Conservation (phyloP, 2,329 filamentous ascomycete genomes). For the Pseudogymnoascus sp. region DNA sequence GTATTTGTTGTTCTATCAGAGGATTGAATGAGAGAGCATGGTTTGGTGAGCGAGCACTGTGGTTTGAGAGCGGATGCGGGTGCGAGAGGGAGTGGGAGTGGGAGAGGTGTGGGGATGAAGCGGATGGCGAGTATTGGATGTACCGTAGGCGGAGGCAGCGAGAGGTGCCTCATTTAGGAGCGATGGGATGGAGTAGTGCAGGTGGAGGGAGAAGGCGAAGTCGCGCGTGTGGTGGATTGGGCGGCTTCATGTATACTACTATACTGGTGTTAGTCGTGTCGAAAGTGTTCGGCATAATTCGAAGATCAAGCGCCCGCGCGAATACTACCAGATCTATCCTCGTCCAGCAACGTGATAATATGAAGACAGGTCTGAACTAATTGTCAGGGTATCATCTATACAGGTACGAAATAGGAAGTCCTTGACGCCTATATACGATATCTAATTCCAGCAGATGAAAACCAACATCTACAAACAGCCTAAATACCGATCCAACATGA, state of each 20-base stretch:
- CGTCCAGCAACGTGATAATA: not conserved
- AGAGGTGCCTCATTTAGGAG: not conserved
- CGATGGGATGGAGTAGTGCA: not conserved
- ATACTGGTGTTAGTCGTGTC: conserved; percentile 3
- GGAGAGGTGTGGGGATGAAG: not conserved
- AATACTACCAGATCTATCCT: not conserved
- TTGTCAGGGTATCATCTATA: not conserved
- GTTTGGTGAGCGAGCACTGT: not conserved
- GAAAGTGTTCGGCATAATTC: conserved; percentile 2
- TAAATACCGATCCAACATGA: not conserved
- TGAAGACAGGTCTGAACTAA: not conserved
- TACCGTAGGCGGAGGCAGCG: not conserved
- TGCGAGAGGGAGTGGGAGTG: not conserved
- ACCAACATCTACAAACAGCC: not conserved
- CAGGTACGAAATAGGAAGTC: not conserved
- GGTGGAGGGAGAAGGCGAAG: not conserved
- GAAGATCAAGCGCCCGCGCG: not conserved
- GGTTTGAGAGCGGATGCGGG: not conserved
- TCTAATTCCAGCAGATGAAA: not conserved
- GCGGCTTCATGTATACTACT: conserved; percentile 2
- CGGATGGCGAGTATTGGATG: not conserved
- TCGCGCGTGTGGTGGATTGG: not conserved
- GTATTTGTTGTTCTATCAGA: conserved; percentile 91
- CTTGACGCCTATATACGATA: not conserved
- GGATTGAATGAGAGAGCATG: conserved; percentile 16